Percentiles rank a stretch among this genome's conserved stretches.
Conservation (phyloP, 495 filamentous ascomycete species). For the Trichoderma asperelloides region DNA sequence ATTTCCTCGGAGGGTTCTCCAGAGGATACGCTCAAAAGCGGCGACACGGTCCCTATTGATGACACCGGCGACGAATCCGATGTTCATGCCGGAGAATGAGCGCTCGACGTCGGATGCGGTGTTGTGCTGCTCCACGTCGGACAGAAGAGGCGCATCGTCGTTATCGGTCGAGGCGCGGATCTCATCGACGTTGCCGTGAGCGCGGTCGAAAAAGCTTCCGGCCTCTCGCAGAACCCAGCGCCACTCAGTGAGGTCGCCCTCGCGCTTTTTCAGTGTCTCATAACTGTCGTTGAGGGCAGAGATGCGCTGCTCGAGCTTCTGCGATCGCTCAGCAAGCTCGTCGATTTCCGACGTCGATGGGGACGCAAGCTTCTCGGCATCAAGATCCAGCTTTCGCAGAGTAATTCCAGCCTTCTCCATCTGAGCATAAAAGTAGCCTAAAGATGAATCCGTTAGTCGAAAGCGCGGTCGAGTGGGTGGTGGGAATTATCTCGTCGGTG, state of each 20-base stretch:
- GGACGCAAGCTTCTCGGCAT: conserved; percentile 72
- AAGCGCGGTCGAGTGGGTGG: not conserved
- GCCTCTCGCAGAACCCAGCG: conserved; percentile 93
- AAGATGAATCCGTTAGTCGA: not conserved
- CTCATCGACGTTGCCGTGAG: conserved; percentile 91
- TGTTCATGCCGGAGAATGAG: conserved; percentile 92
- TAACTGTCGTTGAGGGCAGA: conserved; percentile 92
- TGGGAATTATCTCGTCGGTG: not conserved
- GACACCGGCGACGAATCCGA: conserved; percentile 98
- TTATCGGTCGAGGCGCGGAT: conserved; percentile 86
- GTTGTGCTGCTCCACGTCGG: conserved; percentile 77
- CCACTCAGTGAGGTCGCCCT: conserved; percentile 96
- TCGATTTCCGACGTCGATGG: conserved; percentile 91
- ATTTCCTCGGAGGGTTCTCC: conserved; percentile 93
- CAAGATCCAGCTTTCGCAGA: conserved; percentile 76
- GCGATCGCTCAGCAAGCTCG: conserved; percentile 81
- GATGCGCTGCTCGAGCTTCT: conserved; percentile 85
- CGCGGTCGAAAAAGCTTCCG: conserved; percentile 93
- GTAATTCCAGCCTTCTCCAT: conserved; percentile 87
- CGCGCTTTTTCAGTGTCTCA: conserved; percentile 93
- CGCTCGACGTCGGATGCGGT: conserved; percentile 69
- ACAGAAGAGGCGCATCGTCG: conserved; percentile 72
- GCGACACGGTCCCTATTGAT: conserved; percentile 88
- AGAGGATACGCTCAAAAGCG: conserved; percentile 93
- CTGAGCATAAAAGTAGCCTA: conserved; percentile 85